Evolutionary conservation across 2,329 filamentous ascomycete species (phyloP).

Genomic region (Pyricularia pennisetigena): DNA sequence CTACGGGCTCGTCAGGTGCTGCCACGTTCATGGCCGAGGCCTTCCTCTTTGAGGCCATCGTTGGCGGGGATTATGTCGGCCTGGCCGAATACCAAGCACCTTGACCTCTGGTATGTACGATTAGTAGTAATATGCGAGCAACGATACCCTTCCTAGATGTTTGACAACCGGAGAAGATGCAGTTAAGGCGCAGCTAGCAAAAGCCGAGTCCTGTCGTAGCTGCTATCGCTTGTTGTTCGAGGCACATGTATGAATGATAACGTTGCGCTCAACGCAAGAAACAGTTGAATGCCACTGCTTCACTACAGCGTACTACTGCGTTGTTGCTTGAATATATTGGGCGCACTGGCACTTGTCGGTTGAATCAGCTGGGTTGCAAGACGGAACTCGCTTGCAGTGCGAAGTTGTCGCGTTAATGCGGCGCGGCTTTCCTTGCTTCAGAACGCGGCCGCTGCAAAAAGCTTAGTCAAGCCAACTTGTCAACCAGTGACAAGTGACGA

Average conservation of each 20-base stretch:
- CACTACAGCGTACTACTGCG: neutral
- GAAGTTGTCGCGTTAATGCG: neutral
- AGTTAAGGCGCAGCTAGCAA: neutral
- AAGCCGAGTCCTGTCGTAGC: neutral
- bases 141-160: neutral
- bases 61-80: neutral
- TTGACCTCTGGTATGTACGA: neutral
- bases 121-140: neutral
- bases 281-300: neutral
- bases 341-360: neutral
- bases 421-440: neutral
- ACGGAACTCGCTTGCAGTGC: neutral
- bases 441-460: neutral
- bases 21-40: conserved; percentile 61
- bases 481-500: neutral
- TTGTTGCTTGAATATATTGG: neutral
- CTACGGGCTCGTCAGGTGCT: conserved; percentile 71
- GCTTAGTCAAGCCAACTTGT: neutral
- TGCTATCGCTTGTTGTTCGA: neutral
- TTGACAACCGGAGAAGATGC: neutral
- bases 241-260: neutral
- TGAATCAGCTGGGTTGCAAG: neutral
- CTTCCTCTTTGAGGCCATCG: conserved; percentile 92
- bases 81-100: neutral
- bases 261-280: neutral